phyloP scores from a whole-genome alignment of 495 filamentous ascomycete genomes.

The Penicillium cinerascens region DNA sequence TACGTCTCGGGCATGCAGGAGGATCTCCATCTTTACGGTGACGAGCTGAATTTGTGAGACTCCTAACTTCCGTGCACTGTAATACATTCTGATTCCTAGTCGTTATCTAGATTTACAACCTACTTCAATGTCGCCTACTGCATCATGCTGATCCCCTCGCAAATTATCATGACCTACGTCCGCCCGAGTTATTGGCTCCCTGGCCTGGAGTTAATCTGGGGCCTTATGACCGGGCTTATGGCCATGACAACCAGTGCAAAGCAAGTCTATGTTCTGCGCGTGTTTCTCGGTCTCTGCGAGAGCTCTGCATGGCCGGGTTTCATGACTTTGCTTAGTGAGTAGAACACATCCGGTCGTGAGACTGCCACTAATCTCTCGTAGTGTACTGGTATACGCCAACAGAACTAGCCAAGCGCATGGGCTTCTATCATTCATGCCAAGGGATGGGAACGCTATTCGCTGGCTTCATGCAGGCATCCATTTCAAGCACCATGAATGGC shows the following conservation, averaged over 20 bases:
- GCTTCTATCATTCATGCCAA: constrained; percentile 39
- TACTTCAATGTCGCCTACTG: constrained; percentile 59
- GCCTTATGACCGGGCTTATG: constrained; percentile 28
- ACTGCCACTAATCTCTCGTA: constrained; percentile 1
- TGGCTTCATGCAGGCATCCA: constrained; percentile 32
- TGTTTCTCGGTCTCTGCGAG: constrained; percentile 32
- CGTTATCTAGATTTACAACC: constrained; percentile 32
- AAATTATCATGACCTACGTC: constrained; percentile 52
- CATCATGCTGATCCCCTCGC: constrained; percentile 56
- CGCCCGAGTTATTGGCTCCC: constrained; percentile 57
- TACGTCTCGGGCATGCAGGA: constrained; percentile 43
- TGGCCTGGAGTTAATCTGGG: constrained; percentile 50
- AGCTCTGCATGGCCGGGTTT: constrained; percentile 34
- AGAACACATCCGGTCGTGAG: not conserved
- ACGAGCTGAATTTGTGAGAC: constrained; percentile 37
- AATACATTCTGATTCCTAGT: not conserved
- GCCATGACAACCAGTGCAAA: constrained; percentile 26
- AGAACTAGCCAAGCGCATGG: constrained; percentile 47
- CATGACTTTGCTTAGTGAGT: constrained; percentile 32
- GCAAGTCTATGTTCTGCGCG: constrained; percentile 27
- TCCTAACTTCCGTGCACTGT: not conserved
- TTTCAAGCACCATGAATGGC: constrained; percentile 48
- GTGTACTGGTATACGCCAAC: constrained; percentile 37
- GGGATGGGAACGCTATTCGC: constrained; percentile 35
- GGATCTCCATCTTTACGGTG: constrained; percentile 41